Evolutionary conservation across 169 alveolate genomes (phyloP).

Genomic region (Plasmodium reichenowi): DNA sequence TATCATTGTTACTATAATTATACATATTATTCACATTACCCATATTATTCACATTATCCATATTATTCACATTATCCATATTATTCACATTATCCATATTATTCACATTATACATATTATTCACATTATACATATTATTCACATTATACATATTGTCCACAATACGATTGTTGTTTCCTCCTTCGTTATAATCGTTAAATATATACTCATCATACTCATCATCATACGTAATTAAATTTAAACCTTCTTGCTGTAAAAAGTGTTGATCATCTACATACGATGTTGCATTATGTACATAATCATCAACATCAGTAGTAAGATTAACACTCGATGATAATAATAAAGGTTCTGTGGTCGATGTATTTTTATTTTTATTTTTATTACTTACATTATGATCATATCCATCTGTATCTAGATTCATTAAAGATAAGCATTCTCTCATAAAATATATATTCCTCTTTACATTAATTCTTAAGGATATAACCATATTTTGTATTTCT

Average conservation of each 20-base stretch:
- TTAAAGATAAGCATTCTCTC: constrained; percentile 60
- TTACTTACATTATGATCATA: neutral
- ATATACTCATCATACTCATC: constrained; percentile 6
- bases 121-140: neutral
- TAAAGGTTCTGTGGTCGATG: neutral
- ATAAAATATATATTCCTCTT: constrained; percentile 63
- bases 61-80: neutral
- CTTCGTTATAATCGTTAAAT: neutral
- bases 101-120: neutral
- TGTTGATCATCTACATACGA: too few species aligned
- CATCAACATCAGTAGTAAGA: too few species aligned
- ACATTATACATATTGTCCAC: neutral
- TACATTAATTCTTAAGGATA: constrained; percentile 56
- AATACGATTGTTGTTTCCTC: neutral
- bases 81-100: neutral
- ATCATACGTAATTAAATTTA: constrained; percentile 9
- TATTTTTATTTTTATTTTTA: too few species aligned
- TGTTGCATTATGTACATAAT: too few species aligned
- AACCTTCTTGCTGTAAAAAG: neutral
- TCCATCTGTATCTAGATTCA: constrained; percentile 5
- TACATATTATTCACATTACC: too few species aligned
- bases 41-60: too few species aligned
- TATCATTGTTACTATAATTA: too few species aligned
- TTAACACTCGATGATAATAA: too few species aligned
- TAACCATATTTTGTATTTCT: constrained; percentile 61